Evolutionary conservation across 2,329 filamentous ascomycete genomes (phyloP).

Genomic region (Claviceps monticola): DNA sequence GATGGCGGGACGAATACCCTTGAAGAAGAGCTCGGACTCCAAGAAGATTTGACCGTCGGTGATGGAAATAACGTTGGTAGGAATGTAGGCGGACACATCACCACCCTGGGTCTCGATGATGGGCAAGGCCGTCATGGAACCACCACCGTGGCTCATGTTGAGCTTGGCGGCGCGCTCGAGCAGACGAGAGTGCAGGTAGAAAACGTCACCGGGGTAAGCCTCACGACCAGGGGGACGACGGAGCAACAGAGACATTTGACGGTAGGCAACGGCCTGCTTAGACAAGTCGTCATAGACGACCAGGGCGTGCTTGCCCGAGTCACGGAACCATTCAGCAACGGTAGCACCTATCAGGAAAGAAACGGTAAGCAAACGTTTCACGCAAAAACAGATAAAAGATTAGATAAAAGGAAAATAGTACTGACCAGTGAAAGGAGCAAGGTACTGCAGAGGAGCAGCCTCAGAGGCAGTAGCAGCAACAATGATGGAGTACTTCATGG

Average conservation of each 20-base stretch:
- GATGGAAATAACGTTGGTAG: conserved; percentile 99
- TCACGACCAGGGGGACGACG: conserved; percentile 97
- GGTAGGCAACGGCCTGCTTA: conserved; percentile 96
- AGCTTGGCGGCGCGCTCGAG: conserved; percentile 99
- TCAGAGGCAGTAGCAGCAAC: conserved; percentile 96
- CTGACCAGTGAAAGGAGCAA: conserved; percentile 77
- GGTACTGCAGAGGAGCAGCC: conserved; percentile 86
- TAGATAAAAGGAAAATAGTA: background rate
- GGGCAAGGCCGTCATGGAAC: conserved; percentile 92
- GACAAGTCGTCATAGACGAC: conserved; percentile 91
- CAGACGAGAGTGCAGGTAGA: conserved; percentile 98
- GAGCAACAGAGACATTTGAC: conserved; percentile 97
- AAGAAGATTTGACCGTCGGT: conserved; percentile 99
- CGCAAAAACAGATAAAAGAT: too few species aligned
- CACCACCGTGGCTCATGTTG: conserved; percentile 87
- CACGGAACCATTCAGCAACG: conserved; percentile 64
- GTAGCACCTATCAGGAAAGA: conserved; percentile 16
- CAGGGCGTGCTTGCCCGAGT: conserved; percentile 76
- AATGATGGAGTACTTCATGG: conserved; percentile 94
- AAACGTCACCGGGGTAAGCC: conserved; percentile 97
- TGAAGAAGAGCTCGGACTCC: conserved; percentile 99
- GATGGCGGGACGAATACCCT: conserved; percentile 99
- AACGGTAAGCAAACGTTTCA: background rate
- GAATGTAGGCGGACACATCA: conserved; percentile 99
- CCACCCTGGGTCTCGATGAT: conserved; percentile 99